Conservation (phyloP, 129 eudicot genomes). For the Ambrosia artemisiifolia region DNA sequence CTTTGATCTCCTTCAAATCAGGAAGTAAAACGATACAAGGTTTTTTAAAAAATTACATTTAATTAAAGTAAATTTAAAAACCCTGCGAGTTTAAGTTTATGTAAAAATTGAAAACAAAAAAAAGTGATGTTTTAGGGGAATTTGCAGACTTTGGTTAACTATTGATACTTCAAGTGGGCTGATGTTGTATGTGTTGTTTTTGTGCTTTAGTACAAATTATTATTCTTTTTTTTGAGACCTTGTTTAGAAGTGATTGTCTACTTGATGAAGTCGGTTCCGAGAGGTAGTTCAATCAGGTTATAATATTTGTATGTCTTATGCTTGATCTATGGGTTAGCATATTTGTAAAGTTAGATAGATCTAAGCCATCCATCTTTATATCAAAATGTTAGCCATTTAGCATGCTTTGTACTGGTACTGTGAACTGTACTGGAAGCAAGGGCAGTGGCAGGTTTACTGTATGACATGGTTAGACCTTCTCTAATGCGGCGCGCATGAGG, state of each 20-base stretch:
- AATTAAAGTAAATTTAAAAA: neutral
- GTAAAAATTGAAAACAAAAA: slow-evolving; percentile 30
- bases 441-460: too few species aligned
- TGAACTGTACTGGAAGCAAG: too few species aligned
- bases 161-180: slow-evolving; percentile 1
- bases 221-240: neutral
- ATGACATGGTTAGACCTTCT: too few species aligned
- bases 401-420: neutral
- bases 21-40: slow-evolving; percentile 41
- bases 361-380: neutral
- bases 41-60: neutral
- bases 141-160: neutral
- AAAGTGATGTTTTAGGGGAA: slow-evolving; percentile 28
- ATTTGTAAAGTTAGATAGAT: neutral
- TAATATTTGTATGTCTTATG: neutral
- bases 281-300: neutral
- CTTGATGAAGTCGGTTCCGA: neutral
- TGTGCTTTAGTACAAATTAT: neutral
- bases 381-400: neutral
- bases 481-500: too few species aligned
- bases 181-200: neutral
- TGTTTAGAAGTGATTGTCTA: neutral
- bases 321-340: neutral
- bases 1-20: slow-evolving; percentile 84
- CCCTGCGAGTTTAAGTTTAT: slow-evolving; percentile 3